These are phyloP conservation scores for Lepidium campestre DNA, from an alignment of 441 rosid genomes.

Conservation along the genomic window DNA sequence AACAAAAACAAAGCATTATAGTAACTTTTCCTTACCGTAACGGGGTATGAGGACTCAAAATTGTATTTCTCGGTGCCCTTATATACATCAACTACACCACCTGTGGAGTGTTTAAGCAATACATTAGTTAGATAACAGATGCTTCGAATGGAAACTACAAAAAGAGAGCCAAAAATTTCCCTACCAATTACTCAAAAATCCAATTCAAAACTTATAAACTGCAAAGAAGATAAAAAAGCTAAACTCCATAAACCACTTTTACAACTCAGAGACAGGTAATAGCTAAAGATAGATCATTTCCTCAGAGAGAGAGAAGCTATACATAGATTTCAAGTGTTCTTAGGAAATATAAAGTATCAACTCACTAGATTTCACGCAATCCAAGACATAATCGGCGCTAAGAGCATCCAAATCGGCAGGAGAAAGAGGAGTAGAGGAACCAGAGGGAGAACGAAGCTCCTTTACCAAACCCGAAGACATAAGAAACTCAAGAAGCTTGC, in stretches of 20 bases:
- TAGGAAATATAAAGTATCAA: not conserved
- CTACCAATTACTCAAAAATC: not conserved
- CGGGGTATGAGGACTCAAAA: constrained; percentile 63
- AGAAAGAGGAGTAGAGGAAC: constrained; percentile 41
- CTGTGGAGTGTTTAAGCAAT: constrained; percentile 30
- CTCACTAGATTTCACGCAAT: constrained; percentile 64
- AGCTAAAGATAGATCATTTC: not conserved
- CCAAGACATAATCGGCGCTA: constrained; percentile 71
- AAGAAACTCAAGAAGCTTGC: constrained; percentile 73
- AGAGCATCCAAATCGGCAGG: constrained; percentile 58
- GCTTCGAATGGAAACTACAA: not conserved
- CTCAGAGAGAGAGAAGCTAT: not conserved
- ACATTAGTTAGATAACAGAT: not conserved
- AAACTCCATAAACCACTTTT: not conserved
- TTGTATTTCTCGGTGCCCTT: constrained; percentile 50
- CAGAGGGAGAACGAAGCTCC: constrained; percentile 59
- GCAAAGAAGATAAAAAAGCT: not conserved
- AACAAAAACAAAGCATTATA: not conserved
- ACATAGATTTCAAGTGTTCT: not conserved
- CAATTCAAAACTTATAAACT: not conserved
- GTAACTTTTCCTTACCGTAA: constrained; percentile 39
- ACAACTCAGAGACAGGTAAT: not conserved
- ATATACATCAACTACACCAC: constrained; percentile 69
- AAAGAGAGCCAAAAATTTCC: not conserved
- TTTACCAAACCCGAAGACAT: constrained; percentile 55